Conservation (phyloP, 2,329 filamentous ascomycete genomes). For the Sporothrix euskadiensis region DNA sequence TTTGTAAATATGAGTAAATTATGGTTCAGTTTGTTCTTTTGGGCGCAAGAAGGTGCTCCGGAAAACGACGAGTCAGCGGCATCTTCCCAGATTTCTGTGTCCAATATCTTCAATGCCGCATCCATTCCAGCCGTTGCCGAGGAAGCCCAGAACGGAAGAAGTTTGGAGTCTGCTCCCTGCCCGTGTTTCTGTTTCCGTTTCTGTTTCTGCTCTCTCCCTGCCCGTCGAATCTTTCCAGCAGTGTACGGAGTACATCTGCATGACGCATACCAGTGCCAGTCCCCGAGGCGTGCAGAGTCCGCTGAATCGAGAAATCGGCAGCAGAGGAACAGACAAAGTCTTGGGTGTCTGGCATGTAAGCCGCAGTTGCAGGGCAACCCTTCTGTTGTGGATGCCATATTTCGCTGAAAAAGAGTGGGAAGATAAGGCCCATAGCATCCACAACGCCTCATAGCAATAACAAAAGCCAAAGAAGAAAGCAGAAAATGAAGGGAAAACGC, state of each 20-base stretch:
- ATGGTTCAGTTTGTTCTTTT: background rate
- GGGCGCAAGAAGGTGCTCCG: background rate
- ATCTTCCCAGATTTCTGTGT: background rate
- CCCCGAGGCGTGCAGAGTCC: background rate
- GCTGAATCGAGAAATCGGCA: background rate
- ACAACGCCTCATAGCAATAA: background rate
- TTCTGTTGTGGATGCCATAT: background rate
- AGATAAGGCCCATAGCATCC: background rate
- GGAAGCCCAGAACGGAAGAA: background rate
- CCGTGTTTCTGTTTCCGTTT: background rate
- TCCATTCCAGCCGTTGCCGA: constrained; percentile 18
- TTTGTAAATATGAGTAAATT: background rate
- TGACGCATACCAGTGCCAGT: background rate
- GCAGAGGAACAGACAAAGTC: background rate
- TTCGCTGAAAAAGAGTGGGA: background rate
- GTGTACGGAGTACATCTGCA: background rate
- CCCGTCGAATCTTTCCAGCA: background rate
- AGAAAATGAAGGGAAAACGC: too few relatives aligned
- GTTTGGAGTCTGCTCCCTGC: background rate
- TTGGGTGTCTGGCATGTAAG: background rate
- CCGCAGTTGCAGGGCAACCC: constrained; percentile 20
- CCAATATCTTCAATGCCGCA: background rate
- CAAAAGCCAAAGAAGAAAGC: background rate
- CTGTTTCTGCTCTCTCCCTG: background rate
- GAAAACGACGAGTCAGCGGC: background rate